Conservation (phyloP, 2,329 filamentous ascomycete genomes). For the Colletotrichum sansevieriae region DNA sequence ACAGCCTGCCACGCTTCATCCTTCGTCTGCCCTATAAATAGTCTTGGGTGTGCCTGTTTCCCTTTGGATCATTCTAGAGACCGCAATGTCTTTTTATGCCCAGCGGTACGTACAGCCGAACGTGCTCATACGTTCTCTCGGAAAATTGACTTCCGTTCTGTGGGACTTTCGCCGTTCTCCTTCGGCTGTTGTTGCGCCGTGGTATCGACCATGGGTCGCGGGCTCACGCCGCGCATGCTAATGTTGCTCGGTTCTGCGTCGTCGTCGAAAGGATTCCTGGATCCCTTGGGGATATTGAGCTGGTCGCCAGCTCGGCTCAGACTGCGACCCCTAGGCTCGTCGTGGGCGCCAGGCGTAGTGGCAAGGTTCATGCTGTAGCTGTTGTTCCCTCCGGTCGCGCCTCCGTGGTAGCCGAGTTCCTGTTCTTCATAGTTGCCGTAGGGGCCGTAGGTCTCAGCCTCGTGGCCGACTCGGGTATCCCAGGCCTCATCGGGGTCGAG, state of each 20-base stretch:
- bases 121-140: constrained; percentile 72
- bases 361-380: constrained; percentile 65
- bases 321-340: constrained; percentile 43
- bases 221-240: constrained; percentile 79
- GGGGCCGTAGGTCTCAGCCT: constrained; percentile 73
- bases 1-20: background rate
- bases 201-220: constrained; percentile 73
- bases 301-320: constrained; percentile 42
- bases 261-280: constrained; percentile 79
- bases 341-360: constrained; percentile 50
- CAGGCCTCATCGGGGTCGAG: constrained; percentile 89
- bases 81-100: constrained; percentile 1
- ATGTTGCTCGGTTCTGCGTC: constrained; percentile 72
- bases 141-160: constrained; percentile 78
- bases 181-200: constrained; percentile 43
- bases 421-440: constrained; percentile 81
- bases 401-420: constrained; percentile 70
- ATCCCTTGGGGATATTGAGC: constrained; percentile 51
- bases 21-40: background rate
- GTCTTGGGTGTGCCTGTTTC: background rate
- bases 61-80: constrained; percentile 6
- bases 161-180: constrained; percentile 66
- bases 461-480: constrained; percentile 83
- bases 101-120: background rate
- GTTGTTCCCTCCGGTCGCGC: constrained; percentile 53